phyloP scores from a whole-genome alignment of 2,329 filamentous ascomycete genomes.

The Pyrenochaeta sp. region DNA sequence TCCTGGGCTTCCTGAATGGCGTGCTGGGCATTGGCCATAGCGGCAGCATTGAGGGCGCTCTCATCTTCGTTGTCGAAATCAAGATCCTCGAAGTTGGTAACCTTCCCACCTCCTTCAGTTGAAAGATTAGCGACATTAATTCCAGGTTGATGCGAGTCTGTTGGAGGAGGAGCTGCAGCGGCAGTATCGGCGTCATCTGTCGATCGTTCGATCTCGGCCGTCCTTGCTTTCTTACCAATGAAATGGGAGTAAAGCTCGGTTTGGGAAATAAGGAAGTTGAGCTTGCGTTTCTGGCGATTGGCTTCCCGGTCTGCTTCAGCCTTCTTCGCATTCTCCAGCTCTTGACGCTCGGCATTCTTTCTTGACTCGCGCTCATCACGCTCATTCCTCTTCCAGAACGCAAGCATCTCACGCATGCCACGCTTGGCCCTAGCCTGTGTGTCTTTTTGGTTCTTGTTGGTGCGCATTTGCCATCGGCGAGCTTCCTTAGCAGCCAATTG shows the following conservation, averaged over 20 bases:
- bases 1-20: slow-evolving; percentile 94
- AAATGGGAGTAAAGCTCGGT: slow-evolving; percentile 99
- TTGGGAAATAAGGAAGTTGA: slow-evolving; percentile 99
- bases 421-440: slow-evolving; percentile 95
- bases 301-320: slow-evolving; percentile 97
- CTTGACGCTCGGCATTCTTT: slow-evolving; percentile 92
- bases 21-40: slow-evolving; percentile 94
- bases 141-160: slow-evolving; percentile 50
- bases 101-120: slow-evolving; percentile 67
- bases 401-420: slow-evolving; percentile 99
- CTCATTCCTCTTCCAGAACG: slow-evolving; percentile 99
- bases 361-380: slow-evolving; percentile 94
- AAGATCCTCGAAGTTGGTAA: slow-evolving; percentile 92
- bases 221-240: slow-evolving; percentile 99
- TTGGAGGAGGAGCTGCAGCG: slow-evolving; percentile 53
- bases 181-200: slow-evolving; percentile 73
- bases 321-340: slow-evolving; percentile 94
- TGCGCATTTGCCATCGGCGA: slow-evolving; percentile 94
- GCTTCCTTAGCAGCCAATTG: slow-evolving; percentile 97
- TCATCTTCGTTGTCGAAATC: slow-evolving; percentile 97
- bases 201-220: slow-evolving; percentile 89
- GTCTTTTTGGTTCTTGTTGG: slow-evolving; percentile 98
- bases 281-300: slow-evolving; percentile 95
- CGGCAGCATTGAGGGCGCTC: slow-evolving; percentile 77
- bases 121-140: slow-evolving; percentile 58